Evolutionary conservation across 2,329 filamentous ascomycete genomes (phyloP), one percentile per base, ranked within the genome.

Genomic region (Arthroderma sp.): DNA sequence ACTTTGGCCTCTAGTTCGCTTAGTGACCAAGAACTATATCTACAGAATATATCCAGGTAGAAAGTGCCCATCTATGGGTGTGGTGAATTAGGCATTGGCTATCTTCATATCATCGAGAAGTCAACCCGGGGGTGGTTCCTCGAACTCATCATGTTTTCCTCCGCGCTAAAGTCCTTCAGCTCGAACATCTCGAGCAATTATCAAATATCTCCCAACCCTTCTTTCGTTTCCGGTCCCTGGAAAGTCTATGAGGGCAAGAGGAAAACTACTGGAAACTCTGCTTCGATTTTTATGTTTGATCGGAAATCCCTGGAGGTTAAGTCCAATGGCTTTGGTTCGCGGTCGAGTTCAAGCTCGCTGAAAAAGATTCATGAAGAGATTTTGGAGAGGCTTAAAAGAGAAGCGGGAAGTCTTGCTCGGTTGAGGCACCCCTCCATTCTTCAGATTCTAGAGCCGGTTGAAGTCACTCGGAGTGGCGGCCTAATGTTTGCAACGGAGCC

Each of bases 241-340:
- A 94, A 87, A 69, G 91, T 98, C 58, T 89, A 89, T 73, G 88
- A 95, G 68, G 88, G 85, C 48, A 96, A 94, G 71, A 93, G 93
- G 69, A 96, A 95, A 68, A 86, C 83, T 29, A 94, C 87, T 0
- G 86, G 85, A 53, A 94, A 91, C 62, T 65, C 81, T 5, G 91
- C 82, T 45, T 95, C 88, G 10, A 80, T 96, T 53, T 98, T 96
- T 58, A 80, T 96, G 53, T 95, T 96, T 62, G 91, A 98, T 53
- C 82, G 80, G 61, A 94, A 93, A 66, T 77, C 78, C 1, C 70
- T 98, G 44, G 88, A 95, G 47, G 69, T 77, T 6, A 74, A 81
- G 48, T 73, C 75, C 10, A 74, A 71, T 40, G 75, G 77, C 5
- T 66, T 86, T 38, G 73, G 75, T 11, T 69, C 70, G 41, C 66